phyloP scores from a whole-genome alignment of 768 basidiomycete species.

The Gloeopeniophorella convolvens region DNA sequence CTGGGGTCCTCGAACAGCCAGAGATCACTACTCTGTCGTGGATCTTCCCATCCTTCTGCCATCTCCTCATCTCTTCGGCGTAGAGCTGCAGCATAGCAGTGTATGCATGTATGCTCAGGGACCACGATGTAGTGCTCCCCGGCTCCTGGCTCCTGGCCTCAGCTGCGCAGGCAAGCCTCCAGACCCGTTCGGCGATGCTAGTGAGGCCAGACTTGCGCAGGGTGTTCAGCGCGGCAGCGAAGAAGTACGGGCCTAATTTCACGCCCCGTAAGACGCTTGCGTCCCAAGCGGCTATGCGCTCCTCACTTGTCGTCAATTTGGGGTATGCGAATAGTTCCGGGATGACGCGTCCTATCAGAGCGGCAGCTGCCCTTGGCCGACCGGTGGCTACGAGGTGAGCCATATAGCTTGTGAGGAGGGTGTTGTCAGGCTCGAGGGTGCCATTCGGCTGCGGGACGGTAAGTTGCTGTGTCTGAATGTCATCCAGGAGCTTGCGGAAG shows the following conservation, averaged over 20 bases:
- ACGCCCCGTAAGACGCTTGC: not conserved
- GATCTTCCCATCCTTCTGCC: slow-evolving; percentile 19
- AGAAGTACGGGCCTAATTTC: slow-evolving; percentile 51
- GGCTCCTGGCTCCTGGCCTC: slow-evolving; percentile 45
- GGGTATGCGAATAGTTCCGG: slow-evolving; percentile 40
- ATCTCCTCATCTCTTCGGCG: slow-evolving; percentile 35
- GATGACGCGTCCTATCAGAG: slow-evolving; percentile 47
- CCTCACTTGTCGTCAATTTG: not conserved
- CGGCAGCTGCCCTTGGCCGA: slow-evolving; percentile 36
- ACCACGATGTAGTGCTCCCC: slow-evolving; percentile 46
- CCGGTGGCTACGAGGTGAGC: slow-evolving; percentile 45
- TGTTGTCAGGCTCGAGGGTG: slow-evolving; percentile 32
- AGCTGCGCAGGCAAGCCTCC: slow-evolving; percentile 53
- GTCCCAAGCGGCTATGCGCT: slow-evolving; percentile 1
- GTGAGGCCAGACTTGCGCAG: slow-evolving; percentile 49
- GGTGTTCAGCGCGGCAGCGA: slow-evolving; percentile 53
- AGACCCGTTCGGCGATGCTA: slow-evolving; percentile 56
- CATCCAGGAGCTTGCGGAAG: not conserved
- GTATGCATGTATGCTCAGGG: slow-evolving; percentile 58
- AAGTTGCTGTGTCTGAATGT: slow-evolving; percentile 8
- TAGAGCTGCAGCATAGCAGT: slow-evolving; percentile 67
- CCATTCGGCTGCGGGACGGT: slow-evolving; percentile 15
- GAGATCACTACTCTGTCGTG: slow-evolving; percentile 3
- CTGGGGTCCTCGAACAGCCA: not conserved
- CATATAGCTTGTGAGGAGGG: slow-evolving; percentile 49